A percentile compares a stretch with the other conserved stretches of the same genome.
These are phyloP conservation scores for Globisporangium iwayamae DNA, from an alignment of 352 stramenopile species.

Conservation along the genomic window DNA sequence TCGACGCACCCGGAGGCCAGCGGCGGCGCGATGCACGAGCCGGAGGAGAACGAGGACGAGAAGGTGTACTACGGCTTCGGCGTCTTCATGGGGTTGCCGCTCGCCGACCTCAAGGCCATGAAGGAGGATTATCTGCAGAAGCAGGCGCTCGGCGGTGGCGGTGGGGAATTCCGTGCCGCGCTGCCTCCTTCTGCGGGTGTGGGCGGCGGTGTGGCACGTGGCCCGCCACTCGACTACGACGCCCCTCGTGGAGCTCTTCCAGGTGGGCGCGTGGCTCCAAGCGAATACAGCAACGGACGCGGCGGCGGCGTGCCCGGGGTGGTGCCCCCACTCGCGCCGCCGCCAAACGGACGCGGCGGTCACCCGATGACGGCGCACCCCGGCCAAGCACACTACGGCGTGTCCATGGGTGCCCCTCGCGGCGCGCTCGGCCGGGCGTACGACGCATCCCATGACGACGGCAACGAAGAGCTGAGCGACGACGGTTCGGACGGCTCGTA, in stretches of 20 bases:
- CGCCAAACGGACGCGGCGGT: conserved; percentile 12
- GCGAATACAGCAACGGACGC: conserved; percentile 5
- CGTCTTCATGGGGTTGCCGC: conserved; percentile 83
- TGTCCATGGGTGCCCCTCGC: not conserved
- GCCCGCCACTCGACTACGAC: not conserved
- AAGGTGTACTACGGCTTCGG: conserved; percentile 89
- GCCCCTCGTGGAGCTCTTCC: not conserved
- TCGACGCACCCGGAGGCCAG: not conserved
- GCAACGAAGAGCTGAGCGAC: conserved; percentile 32
- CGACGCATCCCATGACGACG: conserved; percentile 18
- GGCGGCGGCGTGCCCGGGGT: not conserved
- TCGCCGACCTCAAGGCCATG: conserved; percentile 83
- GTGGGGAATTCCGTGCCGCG: conserved; percentile 18
- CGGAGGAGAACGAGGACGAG: conserved; percentile 67
- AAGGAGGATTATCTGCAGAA: conserved; percentile 76
- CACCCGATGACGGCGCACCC: conserved; percentile 6
- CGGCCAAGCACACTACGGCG: not conserved
- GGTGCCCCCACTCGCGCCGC: conserved; percentile 2
- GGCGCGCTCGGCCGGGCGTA: conserved; percentile 18
- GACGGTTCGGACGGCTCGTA: conserved; percentile 60
- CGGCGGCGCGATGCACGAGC: conserved; percentile 20
- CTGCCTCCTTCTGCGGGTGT: conserved; percentile 5
- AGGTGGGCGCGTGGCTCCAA: not conserved
- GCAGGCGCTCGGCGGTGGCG: conserved; percentile 27
- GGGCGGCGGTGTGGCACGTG: not conserved